These are phyloP conservation scores for Cercospora sesami DNA, from an alignment of 2,329 filamentous ascomycete genomes.

Conservation along the genomic window DNA sequence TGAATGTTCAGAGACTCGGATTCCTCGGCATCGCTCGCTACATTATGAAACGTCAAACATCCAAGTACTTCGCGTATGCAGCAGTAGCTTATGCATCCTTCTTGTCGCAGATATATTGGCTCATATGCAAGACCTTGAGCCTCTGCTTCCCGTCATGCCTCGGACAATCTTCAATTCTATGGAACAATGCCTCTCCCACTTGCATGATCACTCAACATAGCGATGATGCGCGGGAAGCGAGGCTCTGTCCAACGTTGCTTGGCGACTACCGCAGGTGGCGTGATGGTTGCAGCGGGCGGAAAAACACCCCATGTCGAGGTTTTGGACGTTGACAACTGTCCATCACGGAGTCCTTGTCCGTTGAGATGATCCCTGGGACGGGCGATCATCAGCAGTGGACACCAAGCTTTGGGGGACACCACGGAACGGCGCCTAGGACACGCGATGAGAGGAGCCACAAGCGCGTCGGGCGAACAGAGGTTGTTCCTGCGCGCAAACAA, in stretches of 20 bases:
- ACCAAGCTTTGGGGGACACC: conserved; percentile 2
- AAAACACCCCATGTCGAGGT: neutral
- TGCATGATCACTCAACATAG: neutral
- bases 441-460: neutral
- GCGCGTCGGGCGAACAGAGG: neutral
- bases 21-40: neutral
- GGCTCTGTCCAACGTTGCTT: neutral
- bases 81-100: neutral
- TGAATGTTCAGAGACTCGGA: neutral
- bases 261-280: neutral
- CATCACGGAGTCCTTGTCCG: neutral
- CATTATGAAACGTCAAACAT: neutral
- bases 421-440: neutral
- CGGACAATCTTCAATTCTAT: neutral
- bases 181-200: neutral
- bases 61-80: neutral
- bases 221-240: neutral
- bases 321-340: neutral
- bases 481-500: neutral
- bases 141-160: neutral
- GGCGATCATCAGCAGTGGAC: conserved; percentile 3
- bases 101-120: neutral
- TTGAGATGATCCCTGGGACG: neutral
- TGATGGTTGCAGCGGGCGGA: neutral
- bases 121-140: neutral